Percentiles rank a stretch among this genome's conserved stretches.
phyloP scores from a whole-genome alignment of 2,329 filamentous ascomycete species.

The Calonectria crousiana region DNA sequence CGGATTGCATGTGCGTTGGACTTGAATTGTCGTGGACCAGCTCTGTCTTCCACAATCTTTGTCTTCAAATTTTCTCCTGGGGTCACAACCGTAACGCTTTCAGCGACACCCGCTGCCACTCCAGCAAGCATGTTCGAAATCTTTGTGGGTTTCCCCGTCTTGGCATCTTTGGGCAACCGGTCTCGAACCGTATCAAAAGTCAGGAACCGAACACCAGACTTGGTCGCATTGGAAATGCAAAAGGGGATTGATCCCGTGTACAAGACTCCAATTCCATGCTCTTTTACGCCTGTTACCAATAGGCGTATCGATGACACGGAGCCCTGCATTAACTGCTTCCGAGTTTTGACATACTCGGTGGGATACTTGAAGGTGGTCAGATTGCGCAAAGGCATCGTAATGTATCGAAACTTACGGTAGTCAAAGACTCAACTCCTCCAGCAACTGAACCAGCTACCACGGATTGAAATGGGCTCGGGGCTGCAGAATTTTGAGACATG shows the following conservation, averaged over 20 bases:
- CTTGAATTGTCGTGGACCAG: background rate
- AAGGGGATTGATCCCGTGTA: background rate
- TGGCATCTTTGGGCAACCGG: background rate
- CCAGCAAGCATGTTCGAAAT: background rate
- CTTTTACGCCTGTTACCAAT: background rate
- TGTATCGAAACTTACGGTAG: slow-evolving; percentile 6
- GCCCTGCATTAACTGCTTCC: background rate
- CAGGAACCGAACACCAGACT: background rate
- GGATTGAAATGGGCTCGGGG: slow-evolving; percentile 17
- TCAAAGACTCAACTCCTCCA: slow-evolving; percentile 19
- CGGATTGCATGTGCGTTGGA: background rate
- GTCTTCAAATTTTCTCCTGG: background rate
- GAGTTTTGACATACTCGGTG: slow-evolving; percentile 10
- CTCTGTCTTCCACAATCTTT: background rate
- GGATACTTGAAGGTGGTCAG: slow-evolving; percentile 19
- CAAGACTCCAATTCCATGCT: background rate
- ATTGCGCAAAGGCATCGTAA: too few relatives aligned
- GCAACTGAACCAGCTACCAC: slow-evolving; percentile 19
- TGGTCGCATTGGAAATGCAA: background rate
- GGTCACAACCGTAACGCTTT: background rate
- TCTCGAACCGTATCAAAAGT: background rate
- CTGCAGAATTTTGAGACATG: background rate
- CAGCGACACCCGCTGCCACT: background rate
- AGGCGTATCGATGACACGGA: background rate
- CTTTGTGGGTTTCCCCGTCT: background rate